Base-by-base conservation (phyloP, 257 asterid genomes). In the Solanum piurae region DNA sequence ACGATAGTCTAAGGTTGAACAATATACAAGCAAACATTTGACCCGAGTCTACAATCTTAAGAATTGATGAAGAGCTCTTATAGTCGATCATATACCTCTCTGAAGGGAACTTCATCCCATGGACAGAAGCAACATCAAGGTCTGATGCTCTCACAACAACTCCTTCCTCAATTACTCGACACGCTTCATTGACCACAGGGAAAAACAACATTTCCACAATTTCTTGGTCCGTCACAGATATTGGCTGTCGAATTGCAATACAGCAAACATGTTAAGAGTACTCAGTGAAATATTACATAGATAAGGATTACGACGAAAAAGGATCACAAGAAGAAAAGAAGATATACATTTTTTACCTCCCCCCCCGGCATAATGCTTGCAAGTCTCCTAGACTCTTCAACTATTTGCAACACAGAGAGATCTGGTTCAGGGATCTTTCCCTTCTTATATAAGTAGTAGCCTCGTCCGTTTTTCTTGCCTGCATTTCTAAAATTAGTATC, bases 131-230 rank as follows among this genome's bases (percentile, higher is more conserved):
- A 83, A 88, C 42, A 21, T 90, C 92, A 29, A 86, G 74, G 29
- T 88, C 88, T 13, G 92, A 90, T 69, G 85, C 87, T 66, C 52
- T 85, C 33, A n/a, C 60, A 42, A 79, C 84, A 23, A 83, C 25
- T 44, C 88, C 82, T 68, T 88, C 90, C 38, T 55, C 89, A 25
- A 86, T 72, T 13, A 90, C 69, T 12, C 86, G 89, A 58, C 80
- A 86, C 25, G 88, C 87, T 86, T 88, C 90, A 86, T 88, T 90
- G 11, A 90, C 83, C 66, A 86, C 90, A 13, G 89, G 90, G n/a
- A 90, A 88, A 31, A 90, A 82, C 5, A 88, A 7, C 92, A 90
- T 90, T 82, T 83, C 75, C 75, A 83, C 71, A 12, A 83, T 85
- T 31, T 85, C 87, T 40, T 85, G 77, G 44, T 85, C 69, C 29